These are phyloP conservation scores for Eucalyptus erythrocorys DNA, from an alignment of 345 rosid species.

Conservation along the genomic window DNA sequence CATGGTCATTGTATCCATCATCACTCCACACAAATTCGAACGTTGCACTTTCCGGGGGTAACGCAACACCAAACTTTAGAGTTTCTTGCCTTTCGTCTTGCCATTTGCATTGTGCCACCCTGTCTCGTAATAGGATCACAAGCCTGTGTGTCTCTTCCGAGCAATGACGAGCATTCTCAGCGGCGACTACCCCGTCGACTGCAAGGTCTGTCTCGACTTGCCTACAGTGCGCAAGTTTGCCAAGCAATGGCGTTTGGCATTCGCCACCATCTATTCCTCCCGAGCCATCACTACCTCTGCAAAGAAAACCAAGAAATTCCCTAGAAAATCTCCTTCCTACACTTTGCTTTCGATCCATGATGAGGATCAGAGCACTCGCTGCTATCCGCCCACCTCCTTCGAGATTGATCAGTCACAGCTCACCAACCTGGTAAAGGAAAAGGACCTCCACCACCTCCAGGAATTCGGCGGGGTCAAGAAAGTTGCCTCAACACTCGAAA, in stretches of 20 bases:
- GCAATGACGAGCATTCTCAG: neutral
- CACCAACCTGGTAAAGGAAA: constrained; percentile 28
- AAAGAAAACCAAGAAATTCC: neutral
- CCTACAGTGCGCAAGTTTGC: constrained; percentile 8
- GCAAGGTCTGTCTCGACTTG: neutral
- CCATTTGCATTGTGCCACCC: neutral
- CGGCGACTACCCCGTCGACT: neutral
- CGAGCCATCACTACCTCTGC: constrained; percentile 1
- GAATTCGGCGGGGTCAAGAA: constrained; percentile 30
- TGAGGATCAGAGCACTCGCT: constrained; percentile 30
- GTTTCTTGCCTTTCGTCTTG: neutral
- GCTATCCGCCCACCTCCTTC: constrained; percentile 15
- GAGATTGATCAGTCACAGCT: constrained; percentile 14
- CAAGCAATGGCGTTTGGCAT: constrained; percentile 46
- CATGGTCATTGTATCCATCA: neutral
- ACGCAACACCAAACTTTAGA: neutral
- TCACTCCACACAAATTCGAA: neutral
- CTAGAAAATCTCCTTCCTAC: neutral
- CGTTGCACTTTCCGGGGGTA: neutral
- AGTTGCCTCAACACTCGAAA: constrained; percentile 23
- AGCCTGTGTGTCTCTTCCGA: neutral
- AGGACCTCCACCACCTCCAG: constrained; percentile 11
- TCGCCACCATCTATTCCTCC: constrained; percentile 32
- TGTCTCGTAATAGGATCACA: neutral
- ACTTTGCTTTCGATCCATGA: constrained; percentile 3